Percentiles rank a stretch among this genome's conserved stretches.
phyloP scores from a whole-genome alignment of 1,284 basidiomycete species.

The Fistulina hepatica region DNA sequence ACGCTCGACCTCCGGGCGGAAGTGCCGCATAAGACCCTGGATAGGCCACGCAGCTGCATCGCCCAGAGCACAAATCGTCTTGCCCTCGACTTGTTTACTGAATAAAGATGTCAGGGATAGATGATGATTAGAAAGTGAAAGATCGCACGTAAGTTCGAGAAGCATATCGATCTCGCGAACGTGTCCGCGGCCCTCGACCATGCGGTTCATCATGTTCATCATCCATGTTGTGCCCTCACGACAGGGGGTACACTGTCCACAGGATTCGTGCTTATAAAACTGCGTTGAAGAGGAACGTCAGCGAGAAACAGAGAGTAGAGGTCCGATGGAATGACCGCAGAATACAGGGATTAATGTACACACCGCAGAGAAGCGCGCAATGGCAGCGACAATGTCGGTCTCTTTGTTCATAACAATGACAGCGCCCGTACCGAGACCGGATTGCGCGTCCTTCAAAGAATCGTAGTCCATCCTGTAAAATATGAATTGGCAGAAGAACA shows the following conservation, averaged over 20 bases:
- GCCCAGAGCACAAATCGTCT: slow-evolving; percentile 92
- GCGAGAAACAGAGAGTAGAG: slow-evolving; percentile 2
- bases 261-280: slow-evolving; percentile 99
- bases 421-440: slow-evolving; percentile 93
- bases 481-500: slow-evolving; percentile 7
- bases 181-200: slow-evolving; percentile 84
- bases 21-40: slow-evolving; percentile 92
- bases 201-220: slow-evolving; percentile 97
- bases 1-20: slow-evolving; percentile 88
- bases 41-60: slow-evolving; percentile 99
- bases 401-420: slow-evolving; percentile 99
- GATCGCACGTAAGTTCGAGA: slow-evolving; percentile 71
- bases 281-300: slow-evolving; percentile 18
- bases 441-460: slow-evolving; percentile 90
- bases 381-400: slow-evolving; percentile 88
- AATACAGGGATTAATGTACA: too few species aligned
- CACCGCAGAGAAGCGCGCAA: slow-evolving; percentile 84
- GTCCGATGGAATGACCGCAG: too few species aligned
- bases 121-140: slow-evolving; percentile 1
- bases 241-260: slow-evolving; percentile 97
- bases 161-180: slow-evolving; percentile 96
- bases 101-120: slow-evolving; percentile 15
- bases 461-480: slow-evolving; percentile 90
- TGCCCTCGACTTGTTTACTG: slow-evolving; percentile 93
- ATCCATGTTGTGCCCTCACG: slow-evolving; percentile 96